Evolutionary conservation across 306 rosid species (phyloP).

Genomic region (Spatholobus suberectus): DNA sequence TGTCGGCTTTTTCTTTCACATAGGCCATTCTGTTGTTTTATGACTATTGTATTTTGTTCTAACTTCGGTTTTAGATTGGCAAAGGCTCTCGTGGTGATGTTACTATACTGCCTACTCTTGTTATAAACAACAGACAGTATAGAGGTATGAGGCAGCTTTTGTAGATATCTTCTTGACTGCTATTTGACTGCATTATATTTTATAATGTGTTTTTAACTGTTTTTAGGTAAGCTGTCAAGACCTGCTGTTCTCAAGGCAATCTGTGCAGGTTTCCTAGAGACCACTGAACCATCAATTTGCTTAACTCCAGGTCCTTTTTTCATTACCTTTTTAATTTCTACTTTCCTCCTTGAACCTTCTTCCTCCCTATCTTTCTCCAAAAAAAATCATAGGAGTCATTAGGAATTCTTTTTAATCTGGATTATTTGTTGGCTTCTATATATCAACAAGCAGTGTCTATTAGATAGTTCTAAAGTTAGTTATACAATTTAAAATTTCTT

Average conservation of each 20-base stretch:
- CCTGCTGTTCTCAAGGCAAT: constrained; percentile 92
- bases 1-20: constrained; percentile 5
- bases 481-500: neutral
- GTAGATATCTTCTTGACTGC: neutral
- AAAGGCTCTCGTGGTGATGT: constrained; percentile 95
- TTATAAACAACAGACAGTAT: constrained; percentile 89
- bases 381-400: neutral
- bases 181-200: constrained; percentile 7
- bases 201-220: constrained; percentile 14
- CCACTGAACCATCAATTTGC: constrained; percentile 92
- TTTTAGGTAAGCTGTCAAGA: constrained; percentile 82
- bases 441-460: neutral
- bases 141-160: constrained; percentile 63
- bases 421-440: neutral
- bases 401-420: neutral
- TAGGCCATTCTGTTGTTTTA: constrained; percentile 27
- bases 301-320: constrained; percentile 72
- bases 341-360: neutral
- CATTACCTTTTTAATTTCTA: neutral
- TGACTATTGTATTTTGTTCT: constrained; percentile 24
- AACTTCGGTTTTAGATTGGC: constrained; percentile 70
- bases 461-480: constrained; percentile 7
- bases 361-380: neutral
- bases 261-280: constrained; percentile 88
- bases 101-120: constrained; percentile 93